Evolutionary conservation across 306 rosid genomes (phyloP).

Genomic region (Mucuna pruriens): DNA sequence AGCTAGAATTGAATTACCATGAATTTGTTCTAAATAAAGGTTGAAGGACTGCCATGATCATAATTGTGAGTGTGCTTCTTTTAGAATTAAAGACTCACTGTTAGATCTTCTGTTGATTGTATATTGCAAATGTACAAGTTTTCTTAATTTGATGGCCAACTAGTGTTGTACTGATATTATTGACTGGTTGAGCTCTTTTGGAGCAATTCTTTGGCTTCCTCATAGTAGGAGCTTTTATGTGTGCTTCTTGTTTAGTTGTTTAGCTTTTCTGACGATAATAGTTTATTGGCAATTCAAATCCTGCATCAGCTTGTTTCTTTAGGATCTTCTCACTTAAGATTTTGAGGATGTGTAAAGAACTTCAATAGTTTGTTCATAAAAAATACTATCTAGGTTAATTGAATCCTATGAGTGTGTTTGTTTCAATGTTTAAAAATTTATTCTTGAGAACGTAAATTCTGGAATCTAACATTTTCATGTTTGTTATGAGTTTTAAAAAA

Average conservation of each 20-base stretch:
- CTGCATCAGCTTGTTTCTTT: background rate
- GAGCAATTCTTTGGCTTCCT: background rate
- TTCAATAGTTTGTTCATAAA: background rate
- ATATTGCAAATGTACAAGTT: background rate
- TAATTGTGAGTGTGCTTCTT: background rate
- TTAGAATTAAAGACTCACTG: constrained; percentile 12
- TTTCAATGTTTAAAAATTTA: background rate
- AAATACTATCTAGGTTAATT: background rate
- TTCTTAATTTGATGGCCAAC: constrained; percentile 21
- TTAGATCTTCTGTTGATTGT: constrained; percentile 3
- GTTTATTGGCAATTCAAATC: background rate
- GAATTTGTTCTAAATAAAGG: background rate
- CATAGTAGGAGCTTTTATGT: constrained; percentile 1
- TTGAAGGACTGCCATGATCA: constrained; percentile 1
- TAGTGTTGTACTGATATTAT: background rate
- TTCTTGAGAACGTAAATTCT: background rate
- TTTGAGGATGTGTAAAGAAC: background rate
- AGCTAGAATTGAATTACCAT: constrained; percentile 4
- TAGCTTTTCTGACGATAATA: background rate
- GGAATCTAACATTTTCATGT: background rate
- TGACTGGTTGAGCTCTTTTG: background rate
- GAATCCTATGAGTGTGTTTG: background rate
- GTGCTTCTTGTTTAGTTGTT: background rate
- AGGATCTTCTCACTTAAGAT: background rate
- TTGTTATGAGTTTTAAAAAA: too few species aligned